Percentiles rank a stretch among this genome's conserved stretches.
phyloP scores from a whole-genome alignment of 2,329 filamentous ascomycete genomes.

The Colletotrichum sp. region DNA sequence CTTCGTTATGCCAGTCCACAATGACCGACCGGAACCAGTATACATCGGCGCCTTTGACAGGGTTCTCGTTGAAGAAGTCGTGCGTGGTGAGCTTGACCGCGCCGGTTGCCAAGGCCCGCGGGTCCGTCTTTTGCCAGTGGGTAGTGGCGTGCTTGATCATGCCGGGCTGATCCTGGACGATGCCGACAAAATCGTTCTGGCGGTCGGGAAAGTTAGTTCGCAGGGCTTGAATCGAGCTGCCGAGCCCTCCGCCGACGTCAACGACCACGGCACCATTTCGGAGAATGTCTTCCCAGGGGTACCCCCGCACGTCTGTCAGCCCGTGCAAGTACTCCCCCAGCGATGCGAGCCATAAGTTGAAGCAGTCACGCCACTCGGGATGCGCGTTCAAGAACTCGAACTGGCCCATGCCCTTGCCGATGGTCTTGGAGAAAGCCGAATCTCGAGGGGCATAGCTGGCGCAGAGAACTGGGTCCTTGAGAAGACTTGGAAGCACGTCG shows the following conservation, averaged over 20 bases:
- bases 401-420: conserved; percentile 13
- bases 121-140: conserved; percentile 9
- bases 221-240: conserved; percentile 9
- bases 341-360: conserved; percentile 2
- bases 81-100: conserved; percentile 49
- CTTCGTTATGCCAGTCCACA: conserved; percentile 13
- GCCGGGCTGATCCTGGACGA: conserved; percentile 14
- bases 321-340: conserved; percentile 5
- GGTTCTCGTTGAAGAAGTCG: conserved; percentile 64
- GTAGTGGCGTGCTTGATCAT: conserved; percentile 9
- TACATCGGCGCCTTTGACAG: conserved; percentile 55
- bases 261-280: conserved; percentile 3
- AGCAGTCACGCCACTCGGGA: conserved; percentile 10
- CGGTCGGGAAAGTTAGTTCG: neutral
- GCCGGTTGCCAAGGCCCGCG: neutral
- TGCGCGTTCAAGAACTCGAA: conserved; percentile 14
- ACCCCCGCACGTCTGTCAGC: conserved; percentile 11
- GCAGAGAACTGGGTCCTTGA: neutral
- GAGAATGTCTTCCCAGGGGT: neutral
- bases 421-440: conserved; percentile 5
- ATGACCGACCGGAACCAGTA: conserved; percentile 18
- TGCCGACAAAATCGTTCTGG: neutral
- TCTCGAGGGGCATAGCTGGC: conserved; percentile 4
- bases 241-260: conserved; percentile 12
- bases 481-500: neutral